Base-by-base conservation (phyloP, 495 filamentous ascomycete species). In the Aspergillus conjunctus region DNA sequence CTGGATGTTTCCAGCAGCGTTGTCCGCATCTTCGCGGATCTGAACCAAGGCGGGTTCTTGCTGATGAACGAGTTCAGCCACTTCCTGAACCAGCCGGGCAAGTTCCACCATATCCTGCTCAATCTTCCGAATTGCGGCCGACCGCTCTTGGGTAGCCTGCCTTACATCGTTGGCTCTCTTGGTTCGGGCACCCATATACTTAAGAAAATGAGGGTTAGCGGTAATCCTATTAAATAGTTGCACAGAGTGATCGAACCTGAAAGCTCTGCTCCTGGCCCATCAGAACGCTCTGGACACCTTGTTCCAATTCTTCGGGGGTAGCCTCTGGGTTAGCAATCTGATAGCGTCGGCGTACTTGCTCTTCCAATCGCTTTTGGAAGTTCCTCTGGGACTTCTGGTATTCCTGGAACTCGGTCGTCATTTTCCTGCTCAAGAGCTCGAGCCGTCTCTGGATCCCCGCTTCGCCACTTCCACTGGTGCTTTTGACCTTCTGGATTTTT, bases 81-180 rank as follows among this genome's bases (percentile, higher is more conserved):
- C 87, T 65, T 97, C 89, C 61, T 90, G 82, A 81, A 95, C 93
- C 39, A 98, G 77, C 64, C 91, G 83, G 26, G 87, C 83, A 22
- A 98, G 81, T 71, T 97, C 91, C 30, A 88, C 85, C 78, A 98
- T 87, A 70, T 91, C 87, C 66, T 84, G 78, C 79, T 96, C 91
- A 66, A 98, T 96, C 77, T 93, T 90, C 70, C 91, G 87, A 70
- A 98, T 91, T 15, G 90, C 92, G 48, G 87, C 86, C 75, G 97
- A 93, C 62, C 94, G 89, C 65, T 88, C 85, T 72, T 90, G 76
- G 52, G 95, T 91, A 43, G 88, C 89, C 58, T 84, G 82, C 56
- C 92, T 81, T 52, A 88, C 89, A 46, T 87, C 83, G 65, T 89
- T 88, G 18, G 91, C 89, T 77, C 95, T 87, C 45, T 90, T 88